Evolutionary conservation across 2,329 filamentous ascomycete genomes (phyloP), one percentile per base, ranked within the genome.

Genomic region (Alternaria solani): DNA sequence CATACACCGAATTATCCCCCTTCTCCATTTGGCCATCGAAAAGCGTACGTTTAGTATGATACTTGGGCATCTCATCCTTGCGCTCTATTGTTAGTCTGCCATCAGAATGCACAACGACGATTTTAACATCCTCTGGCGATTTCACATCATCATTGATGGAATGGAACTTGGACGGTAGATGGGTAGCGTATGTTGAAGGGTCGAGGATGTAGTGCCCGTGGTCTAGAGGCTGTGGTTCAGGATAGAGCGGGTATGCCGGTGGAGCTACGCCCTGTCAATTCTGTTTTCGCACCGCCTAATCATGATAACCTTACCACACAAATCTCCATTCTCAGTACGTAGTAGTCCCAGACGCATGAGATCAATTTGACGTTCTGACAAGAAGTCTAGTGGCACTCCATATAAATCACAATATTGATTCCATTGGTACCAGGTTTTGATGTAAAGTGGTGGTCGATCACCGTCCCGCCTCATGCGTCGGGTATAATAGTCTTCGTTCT

Each of bases 351-450:
- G 20, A 1, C 61, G 48, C 60, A 76, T 46, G 7, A 75, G 41
- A 32, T 20, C 14, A 9, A 76, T 48, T 14, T 69, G 64, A 12
- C 67, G 51, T 28, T 70, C 62, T 23, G 57, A 62, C n/a, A 77
- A 39, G 28, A 74, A 73, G 32, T 72, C 63, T 23, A 41, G 23
- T 3, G 72, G 72, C 5, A 75, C 43, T 6, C 69, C 67, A 18
- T 69, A 65, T 28, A 70, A n/a, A 1, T 53, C 61, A 42, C 73
- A 73, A 36, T 69, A 68, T 2, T 56, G 49, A 39, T 51, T 34
- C 73, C 72, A 77, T 4, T 70, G 62, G 0, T 47, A 57, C 68
- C 67, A 69, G 25, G 9, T 64, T 57, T 65, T 68, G 55, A 75
- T 70, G 36, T 66, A 73, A 5, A 25, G 8, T 5, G 71, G 55